Evolutionary conservation across 2,329 filamentous ascomycete species (phyloP).

Genomic region (Alternaria incomplexa): DNA sequence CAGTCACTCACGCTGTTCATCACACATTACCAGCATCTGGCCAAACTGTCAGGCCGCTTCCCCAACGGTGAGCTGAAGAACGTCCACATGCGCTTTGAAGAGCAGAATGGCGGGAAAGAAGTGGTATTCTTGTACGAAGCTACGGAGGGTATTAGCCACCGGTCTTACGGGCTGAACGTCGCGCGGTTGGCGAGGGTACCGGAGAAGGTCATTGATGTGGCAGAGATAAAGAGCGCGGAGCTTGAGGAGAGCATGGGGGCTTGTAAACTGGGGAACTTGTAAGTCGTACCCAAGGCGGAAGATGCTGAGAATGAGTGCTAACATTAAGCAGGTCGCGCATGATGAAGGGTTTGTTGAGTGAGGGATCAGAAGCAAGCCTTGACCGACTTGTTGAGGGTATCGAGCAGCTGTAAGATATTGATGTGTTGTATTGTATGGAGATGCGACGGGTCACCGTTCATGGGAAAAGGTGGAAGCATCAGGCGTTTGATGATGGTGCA

Average conservation of each 20-base stretch:
- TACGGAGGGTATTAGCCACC: conserved; percentile 86
- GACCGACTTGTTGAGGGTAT: conserved; percentile 19
- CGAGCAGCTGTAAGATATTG: conserved; percentile 12
- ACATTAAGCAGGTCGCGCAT: conserved; percentile 27
- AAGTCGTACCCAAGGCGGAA: conserved; percentile 15
- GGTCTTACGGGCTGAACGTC: conserved; percentile 93
- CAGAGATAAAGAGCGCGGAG: conserved; percentile 77
- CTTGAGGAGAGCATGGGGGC: conserved; percentile 69
- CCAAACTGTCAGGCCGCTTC: conserved; percentile 74
- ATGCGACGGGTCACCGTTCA: not conserved
- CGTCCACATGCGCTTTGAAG: conserved; percentile 88
- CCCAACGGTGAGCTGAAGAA: conserved; percentile 72
- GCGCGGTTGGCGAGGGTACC: conserved; percentile 85
- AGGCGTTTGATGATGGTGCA: not conserved
- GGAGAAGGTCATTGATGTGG: conserved; percentile 75
- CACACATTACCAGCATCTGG: conserved; percentile 92
- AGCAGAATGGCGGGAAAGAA: conserved; percentile 64
- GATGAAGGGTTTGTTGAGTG: conserved; percentile 31
- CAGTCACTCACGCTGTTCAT: conserved; percentile 90
- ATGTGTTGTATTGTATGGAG: not conserved
- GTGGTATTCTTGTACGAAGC: conserved; percentile 96
- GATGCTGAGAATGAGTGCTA: conserved; percentile 25
- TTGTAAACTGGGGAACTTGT: conserved; percentile 43
- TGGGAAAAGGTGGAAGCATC: not conserved
- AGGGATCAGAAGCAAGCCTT: conserved; percentile 25